A percentile compares a stretch with the other conserved stretches of the same genome.
Evolutionary conservation across 2,329 filamentous ascomycete genomes (phyloP).

Genomic region (Cordyceps cicadae): DNA sequence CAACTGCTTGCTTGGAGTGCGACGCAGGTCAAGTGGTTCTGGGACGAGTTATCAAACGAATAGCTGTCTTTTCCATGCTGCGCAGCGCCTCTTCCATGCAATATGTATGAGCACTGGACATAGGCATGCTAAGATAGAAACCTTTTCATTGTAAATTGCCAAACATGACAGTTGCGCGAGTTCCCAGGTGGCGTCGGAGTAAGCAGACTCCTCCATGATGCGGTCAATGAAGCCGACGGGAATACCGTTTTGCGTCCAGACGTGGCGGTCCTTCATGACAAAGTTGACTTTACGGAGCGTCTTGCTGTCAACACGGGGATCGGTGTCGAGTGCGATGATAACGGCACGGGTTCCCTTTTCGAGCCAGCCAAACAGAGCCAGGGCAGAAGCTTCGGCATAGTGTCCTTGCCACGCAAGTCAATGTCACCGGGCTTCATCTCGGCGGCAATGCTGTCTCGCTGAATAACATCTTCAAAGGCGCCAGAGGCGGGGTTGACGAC

Average conservation of each 20-base stretch:
- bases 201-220: conserved; percentile 6
- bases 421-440: conserved; percentile 31
- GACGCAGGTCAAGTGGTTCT: neutral
- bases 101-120: neutral
- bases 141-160: neutral
- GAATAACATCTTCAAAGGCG: conserved; percentile 29
- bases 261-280: conserved; percentile 48
- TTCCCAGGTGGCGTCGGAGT: neutral
- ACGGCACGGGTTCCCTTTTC: conserved; percentile 42
- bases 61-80: neutral
- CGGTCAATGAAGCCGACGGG: conserved; percentile 11
- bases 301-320: conserved; percentile 31
- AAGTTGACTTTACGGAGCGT: conserved; percentile 41
- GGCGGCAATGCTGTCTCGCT: conserved; percentile 19
- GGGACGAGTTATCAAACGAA: neutral
- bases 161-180: neutral
- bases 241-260: conserved; percentile 36
- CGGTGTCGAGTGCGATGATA: conserved; percentile 39
- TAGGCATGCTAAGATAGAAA: neutral
- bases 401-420: conserved; percentile 44
- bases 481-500: conserved; percentile 31
- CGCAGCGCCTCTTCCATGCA: neutral
- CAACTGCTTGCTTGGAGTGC: neutral
- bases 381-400: no score
- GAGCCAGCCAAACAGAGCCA: conserved; percentile 47